A percentile compares a stretch with the other conserved stretches of the same genome.
phyloP scores from a whole-genome alignment of 2,329 filamentous ascomycete genomes.

The Colletotrichum liriopes region DNA sequence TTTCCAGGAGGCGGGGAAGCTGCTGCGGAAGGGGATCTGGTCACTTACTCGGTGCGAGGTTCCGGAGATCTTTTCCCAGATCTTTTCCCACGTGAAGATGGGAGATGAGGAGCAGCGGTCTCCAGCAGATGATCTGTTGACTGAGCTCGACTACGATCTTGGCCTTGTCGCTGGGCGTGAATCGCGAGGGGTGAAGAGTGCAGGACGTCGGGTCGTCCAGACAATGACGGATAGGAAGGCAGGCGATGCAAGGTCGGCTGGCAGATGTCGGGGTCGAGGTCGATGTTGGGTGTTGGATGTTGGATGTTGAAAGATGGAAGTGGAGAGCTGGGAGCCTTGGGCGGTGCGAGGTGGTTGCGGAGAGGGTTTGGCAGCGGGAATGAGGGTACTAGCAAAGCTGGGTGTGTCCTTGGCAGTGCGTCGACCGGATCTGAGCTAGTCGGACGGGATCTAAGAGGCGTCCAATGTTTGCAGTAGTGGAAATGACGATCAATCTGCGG shows the following conservation, averaged over 20 bases:
- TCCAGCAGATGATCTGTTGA: neutral
- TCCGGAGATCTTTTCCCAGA: neutral
- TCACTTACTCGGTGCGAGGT: neutral
- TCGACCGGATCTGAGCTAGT: constrained; percentile 39
- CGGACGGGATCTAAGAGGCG: constrained; percentile 39
- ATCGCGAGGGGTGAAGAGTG: neutral
- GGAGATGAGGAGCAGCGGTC: neutral
- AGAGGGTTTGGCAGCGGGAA: constrained; percentile 28
- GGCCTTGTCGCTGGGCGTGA: neutral
- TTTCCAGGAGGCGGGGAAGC: neutral
- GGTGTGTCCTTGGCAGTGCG: neutral
- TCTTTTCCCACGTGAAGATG: neutral
- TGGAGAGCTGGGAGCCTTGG: neutral
- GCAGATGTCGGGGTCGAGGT: neutral
- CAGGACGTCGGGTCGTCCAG: neutral
- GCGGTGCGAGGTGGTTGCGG: neutral
- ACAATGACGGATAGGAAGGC: neutral
- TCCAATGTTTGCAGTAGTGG: constrained; percentile 42
- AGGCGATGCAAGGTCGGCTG: neutral
- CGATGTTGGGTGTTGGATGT: neutral
- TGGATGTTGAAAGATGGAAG: neutral
- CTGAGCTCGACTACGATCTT: neutral
- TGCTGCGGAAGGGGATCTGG: no score
- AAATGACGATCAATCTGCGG: constrained; percentile 42
- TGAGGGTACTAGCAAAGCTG: constrained; percentile 24